These are phyloP conservation scores for Prosopis cineraria DNA, from an alignment of 306 rosid genomes.

Conservation along the genomic window DNA sequence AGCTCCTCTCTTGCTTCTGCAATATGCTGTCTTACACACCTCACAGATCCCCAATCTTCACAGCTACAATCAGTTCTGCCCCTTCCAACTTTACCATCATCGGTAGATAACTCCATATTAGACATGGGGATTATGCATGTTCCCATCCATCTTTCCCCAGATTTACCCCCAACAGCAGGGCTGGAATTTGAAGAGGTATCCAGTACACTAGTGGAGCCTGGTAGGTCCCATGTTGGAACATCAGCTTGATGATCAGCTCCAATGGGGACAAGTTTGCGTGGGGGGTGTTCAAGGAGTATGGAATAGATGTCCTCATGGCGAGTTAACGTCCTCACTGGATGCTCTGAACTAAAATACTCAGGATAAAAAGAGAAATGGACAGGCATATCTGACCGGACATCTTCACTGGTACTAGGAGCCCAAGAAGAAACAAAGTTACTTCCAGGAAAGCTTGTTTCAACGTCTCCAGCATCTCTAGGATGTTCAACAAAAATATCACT, in stretches of 20 bases:
- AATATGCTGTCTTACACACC: constrained; percentile 76
- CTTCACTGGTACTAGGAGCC: constrained; percentile 44
- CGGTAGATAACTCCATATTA: constrained; percentile 36
- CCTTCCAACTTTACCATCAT: constrained; percentile 45
- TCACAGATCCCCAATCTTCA: constrained; percentile 58
- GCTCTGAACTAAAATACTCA: constrained; percentile 58
- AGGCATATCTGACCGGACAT: constrained; percentile 39
- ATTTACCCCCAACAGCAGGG: constrained; percentile 33
- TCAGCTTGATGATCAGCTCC: constrained; percentile 80
- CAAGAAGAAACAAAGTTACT: constrained; percentile 54
- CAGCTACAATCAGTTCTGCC: constrained; percentile 77
- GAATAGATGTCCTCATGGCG: constrained; percentile 69
- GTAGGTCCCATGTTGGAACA: constrained; percentile 59
- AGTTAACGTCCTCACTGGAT: constrained; percentile 56
- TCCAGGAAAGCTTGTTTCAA: constrained; percentile 51
- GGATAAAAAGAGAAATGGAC: constrained; percentile 52
- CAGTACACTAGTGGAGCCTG: neutral
- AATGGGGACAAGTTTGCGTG: constrained; percentile 63
- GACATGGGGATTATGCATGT: constrained; percentile 82
- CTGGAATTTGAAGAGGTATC: constrained; percentile 38
- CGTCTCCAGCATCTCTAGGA: constrained; percentile 44
- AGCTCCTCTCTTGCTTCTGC: constrained; percentile 63
- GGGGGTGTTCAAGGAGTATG: constrained; percentile 62
- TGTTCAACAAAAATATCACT: constrained; percentile 50
- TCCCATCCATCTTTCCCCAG: constrained; percentile 57